phyloP scores from a whole-genome alignment of 208 protist species.

The Sergeia podlipaevii region DNA sequence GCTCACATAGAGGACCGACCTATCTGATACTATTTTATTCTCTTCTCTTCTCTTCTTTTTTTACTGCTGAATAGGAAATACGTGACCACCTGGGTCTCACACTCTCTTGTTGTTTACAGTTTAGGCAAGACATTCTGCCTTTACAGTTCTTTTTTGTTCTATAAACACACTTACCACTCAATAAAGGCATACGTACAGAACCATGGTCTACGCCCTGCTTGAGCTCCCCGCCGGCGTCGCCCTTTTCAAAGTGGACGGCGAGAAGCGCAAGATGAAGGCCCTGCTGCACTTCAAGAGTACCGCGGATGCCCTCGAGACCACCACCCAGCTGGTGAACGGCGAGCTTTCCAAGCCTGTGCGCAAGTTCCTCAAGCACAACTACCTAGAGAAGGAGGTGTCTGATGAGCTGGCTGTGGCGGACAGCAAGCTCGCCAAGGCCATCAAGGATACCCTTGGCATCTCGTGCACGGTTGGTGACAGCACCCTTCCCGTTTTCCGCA shows the following conservation, averaged over 20 bases:
- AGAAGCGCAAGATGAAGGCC: constrained; percentile 89
- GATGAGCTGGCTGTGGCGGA: constrained; percentile 96
- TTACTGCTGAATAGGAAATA: too few species aligned
- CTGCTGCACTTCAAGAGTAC: constrained; percentile 95
- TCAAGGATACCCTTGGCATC: constrained; percentile 97
- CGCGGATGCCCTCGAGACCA: constrained; percentile 96
- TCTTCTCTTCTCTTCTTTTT: too few species aligned
- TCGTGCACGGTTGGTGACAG: constrained; percentile 88
- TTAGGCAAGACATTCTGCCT: constrained; percentile 7
- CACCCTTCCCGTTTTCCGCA: constrained; percentile 93
- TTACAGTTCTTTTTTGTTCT: not conserved
- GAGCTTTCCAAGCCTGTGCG: constrained; percentile 95
- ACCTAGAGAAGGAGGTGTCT: constrained; percentile 84
- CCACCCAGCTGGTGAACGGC: constrained; percentile 95
- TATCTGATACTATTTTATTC: too few species aligned
- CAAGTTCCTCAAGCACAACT: constrained; percentile 98
- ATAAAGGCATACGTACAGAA: constrained; percentile 6
- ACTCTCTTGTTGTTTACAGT: constrained; percentile 7
- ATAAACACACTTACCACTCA: constrained; percentile 4
- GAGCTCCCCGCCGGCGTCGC: constrained; percentile 98
- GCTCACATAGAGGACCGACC: too few species aligned
- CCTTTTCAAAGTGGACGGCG: constrained; percentile 97
- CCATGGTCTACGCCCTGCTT: constrained; percentile 97
- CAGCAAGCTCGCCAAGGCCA: constrained; percentile 93
- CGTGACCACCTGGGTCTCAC: too few species aligned